Base-by-base conservation (phyloP, 169 alveolate species). In the Plasmodium coatneyi region DNA sequence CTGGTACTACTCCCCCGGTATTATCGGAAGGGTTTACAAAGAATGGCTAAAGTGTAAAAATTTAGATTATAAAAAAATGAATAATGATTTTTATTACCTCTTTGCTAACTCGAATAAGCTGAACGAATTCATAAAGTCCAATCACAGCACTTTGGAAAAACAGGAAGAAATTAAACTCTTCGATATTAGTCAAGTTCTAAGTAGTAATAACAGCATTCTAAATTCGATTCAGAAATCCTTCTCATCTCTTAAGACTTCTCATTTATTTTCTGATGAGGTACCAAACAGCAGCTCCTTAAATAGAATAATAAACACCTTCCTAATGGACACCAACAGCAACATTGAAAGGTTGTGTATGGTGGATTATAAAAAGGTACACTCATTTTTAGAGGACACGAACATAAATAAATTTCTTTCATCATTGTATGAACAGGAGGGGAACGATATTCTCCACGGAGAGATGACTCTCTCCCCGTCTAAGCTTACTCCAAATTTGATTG, bases 21-120 rank as follows among this genome's bases (percentile, higher is more conserved):
- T 91, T 34, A 91, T 91, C 83, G 79, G 60, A 28, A 80, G 95
- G 74, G 92, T 91, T 30, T 81, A 91, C 71, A 81, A 74, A 49
- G 95, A 91, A 91, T 91, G 95, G 95, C 16, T 91, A 14, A 70
- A 80, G n/a, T 91, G 95, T 34, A 91, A 91, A 81, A 91, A 91
- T 19, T 30, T 91, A 80, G 95, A 91, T 70, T 71, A 46, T 43
- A 80, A 80, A 74, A 91, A 91, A 49, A 80, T 91, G 76, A 80
- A 91, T 39, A 91, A 91, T 25, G 95, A 91, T 91, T 91, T 91
- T 52, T 91, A 81, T 81, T 72, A 80, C 32, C 54, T 91, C n/a
- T 54, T 80, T n/a, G 10, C 83, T 49, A 82, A 91, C 28, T 91
- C 95, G 39, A 81, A 91, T 36, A 39, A 74, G 28, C 54, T 91